These are phyloP conservation scores for Lolium multiflorum DNA, from an alignment of 176 grass and related monocot species.

Conservation along the genomic window DNA sequence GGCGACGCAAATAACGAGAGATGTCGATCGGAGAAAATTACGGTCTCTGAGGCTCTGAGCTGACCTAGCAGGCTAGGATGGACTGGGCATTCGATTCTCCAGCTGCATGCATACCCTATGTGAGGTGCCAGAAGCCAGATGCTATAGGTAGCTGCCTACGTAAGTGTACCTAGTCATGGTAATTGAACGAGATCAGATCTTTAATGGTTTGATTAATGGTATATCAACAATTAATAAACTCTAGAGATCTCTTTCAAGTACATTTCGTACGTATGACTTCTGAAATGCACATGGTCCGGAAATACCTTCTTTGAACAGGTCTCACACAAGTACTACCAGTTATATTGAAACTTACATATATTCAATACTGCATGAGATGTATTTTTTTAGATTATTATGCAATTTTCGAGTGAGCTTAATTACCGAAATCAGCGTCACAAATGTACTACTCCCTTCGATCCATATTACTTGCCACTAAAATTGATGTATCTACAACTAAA, in stretches of 20 bases:
- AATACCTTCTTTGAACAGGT: too few relatives aligned
- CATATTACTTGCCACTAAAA: too few relatives aligned
- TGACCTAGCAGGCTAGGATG: not conserved
- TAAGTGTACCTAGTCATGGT: not conserved
- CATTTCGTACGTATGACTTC: not conserved
- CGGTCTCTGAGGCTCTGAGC: not conserved
- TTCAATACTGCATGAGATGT: too few relatives aligned
- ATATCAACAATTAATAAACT: not conserved
- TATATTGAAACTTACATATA: too few relatives aligned
- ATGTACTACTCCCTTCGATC: too few relatives aligned
- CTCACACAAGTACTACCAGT: too few relatives aligned
- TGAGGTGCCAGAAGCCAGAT: too few relatives aligned
- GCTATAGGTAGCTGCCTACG: too few relatives aligned
- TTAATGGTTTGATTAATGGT: not conserved
- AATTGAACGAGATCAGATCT: not conserved
- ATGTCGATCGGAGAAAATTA: not conserved
- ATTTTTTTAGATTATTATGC: too few relatives aligned
- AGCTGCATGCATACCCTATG: not conserved
- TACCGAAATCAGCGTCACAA: too few relatives aligned
- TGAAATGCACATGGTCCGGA: not conserved
- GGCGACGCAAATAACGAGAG: not conserved
- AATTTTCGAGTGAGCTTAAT: too few relatives aligned
- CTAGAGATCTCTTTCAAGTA: not conserved
- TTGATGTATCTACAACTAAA: too few relatives aligned
- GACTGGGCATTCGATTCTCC: not conserved